Evolutionary conservation across 2,329 filamentous ascomycete genomes (phyloP), one percentile per base, ranked within the genome.

Genomic region (Fusarium redolens): DNA sequence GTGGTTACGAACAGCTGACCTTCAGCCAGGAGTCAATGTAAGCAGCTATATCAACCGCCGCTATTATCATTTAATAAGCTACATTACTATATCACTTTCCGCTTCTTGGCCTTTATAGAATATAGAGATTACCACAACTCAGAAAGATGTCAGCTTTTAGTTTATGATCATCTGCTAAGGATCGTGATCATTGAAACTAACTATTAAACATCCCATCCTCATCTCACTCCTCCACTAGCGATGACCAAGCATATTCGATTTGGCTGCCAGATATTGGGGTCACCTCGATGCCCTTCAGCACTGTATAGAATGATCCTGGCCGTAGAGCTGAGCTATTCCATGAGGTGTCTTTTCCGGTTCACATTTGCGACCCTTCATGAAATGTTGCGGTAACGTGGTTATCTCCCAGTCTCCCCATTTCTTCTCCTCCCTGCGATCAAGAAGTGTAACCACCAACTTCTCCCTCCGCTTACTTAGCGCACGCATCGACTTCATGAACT

Each of bases 321-420:
- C 43, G 4, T 9, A 45, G 17, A 22, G 22, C 12, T 50, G 28
- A 5, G 28, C 14, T 9, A 22, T 31, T 4, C 28, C 45, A 13
- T 20, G 28, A 15, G 45, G 47, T 22, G 5, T 50, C 5, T 50
- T 50, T 4, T 33, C 20, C 5, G 10, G 30, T 13, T 1, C 2
- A 3, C 14, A 13, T 4, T 25, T 41, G 12, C 61, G 62, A 25
- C 69, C 69, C 13, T 75, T 75, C 31, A 50, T 56, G 33, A 40
- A 73, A n/a, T 65, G 28, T 0, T 5, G 6, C 11, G 17, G 15
- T 0, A 0, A 12, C 22, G n/a, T 25, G 4, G 37, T 33, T 18
- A 75, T 2, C 3, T 71, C 56, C 35, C 28, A 75, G 47, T 75
- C 72, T 44, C 61, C 72, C 38, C 52, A 69, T 10, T 68, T 73